Conservation (phyloP, 1,284 basidiomycete species). For the Vanrija sp. region DNA sequence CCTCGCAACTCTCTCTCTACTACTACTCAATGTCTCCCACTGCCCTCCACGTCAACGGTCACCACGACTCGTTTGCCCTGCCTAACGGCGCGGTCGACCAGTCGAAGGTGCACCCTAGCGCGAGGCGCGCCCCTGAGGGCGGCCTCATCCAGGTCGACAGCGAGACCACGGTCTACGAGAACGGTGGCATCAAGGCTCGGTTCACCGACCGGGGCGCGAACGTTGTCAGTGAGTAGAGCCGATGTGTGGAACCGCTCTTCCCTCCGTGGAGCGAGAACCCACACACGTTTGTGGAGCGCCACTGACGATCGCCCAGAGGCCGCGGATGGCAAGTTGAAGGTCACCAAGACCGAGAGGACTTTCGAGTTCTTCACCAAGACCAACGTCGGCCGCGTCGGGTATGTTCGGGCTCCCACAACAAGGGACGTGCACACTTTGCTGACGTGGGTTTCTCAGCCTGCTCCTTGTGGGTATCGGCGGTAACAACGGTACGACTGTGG, state of each 20-base stretch:
- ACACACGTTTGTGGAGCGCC: not conserved
- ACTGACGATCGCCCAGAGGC: conserved; percentile 41
- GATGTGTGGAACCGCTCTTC: not conserved
- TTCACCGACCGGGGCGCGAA: conserved; percentile 78
- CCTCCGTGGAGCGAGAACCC: not conserved
- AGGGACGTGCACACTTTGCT: not conserved
- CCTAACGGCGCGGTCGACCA: conserved; percentile 60
- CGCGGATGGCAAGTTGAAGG: conserved; percentile 64
- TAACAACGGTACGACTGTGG: conserved; percentile 94
- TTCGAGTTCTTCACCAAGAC: conserved; percentile 91
- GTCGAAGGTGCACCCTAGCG: conserved; percentile 78
- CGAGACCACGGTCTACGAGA: conserved; percentile 73
- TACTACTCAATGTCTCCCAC: conserved; percentile 46
- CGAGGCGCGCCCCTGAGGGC: conserved; percentile 63
- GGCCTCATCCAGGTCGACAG: conserved; percentile 72
- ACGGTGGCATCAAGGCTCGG: conserved; percentile 73
- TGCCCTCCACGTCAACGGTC: conserved; percentile 35
- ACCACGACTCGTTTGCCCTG: conserved; percentile 50
- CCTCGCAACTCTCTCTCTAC: conserved; percentile 1
- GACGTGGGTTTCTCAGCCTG: conserved; percentile 57
- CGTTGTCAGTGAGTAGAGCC: conserved; percentile 53
- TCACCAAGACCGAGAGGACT: conserved; percentile 65
- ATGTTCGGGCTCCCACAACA: conserved; percentile 41
- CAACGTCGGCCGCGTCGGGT: conserved; percentile 90
- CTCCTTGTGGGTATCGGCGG: conserved; percentile 97